Conservation (phyloP, 2,329 filamentous ascomycete genomes). For the Fusarium bactridioides region DNA sequence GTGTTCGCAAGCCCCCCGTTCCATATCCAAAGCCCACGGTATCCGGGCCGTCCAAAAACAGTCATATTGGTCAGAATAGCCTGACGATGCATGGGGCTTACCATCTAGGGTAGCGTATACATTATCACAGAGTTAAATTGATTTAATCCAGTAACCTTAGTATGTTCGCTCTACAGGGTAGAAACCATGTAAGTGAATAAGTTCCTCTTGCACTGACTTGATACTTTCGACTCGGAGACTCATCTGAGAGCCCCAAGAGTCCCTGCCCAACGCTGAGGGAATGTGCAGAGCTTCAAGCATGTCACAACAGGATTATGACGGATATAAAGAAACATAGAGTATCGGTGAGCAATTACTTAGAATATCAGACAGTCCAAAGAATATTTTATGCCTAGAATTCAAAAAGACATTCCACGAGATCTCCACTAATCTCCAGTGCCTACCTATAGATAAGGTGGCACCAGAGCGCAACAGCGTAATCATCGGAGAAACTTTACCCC, state of each 20-base stretch:
- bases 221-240: background rate
- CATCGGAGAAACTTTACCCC: slow-evolving; percentile 33
- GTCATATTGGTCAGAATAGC: background rate
- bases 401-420: background rate
- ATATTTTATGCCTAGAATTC: background rate
- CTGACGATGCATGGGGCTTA: background rate
- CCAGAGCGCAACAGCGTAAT: background rate
- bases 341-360: too few relatives aligned
- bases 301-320: background rate
- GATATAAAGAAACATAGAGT: background rate
- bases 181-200: background rate
- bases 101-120: background rate
- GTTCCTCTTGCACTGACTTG: background rate
- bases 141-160: background rate
- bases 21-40: background rate
- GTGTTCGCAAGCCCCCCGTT: background rate
- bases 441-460: background rate
- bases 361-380: background rate
- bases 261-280: background rate
- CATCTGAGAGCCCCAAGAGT: background rate
- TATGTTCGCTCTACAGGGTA: background rate
- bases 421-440: too few relatives aligned
- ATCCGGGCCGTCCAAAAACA: background rate
- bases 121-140: background rate
- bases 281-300: background rate